phyloP scores from a whole-genome alignment of 164 flowering plant genomes.

The Pachysandra terminalis region DNA sequence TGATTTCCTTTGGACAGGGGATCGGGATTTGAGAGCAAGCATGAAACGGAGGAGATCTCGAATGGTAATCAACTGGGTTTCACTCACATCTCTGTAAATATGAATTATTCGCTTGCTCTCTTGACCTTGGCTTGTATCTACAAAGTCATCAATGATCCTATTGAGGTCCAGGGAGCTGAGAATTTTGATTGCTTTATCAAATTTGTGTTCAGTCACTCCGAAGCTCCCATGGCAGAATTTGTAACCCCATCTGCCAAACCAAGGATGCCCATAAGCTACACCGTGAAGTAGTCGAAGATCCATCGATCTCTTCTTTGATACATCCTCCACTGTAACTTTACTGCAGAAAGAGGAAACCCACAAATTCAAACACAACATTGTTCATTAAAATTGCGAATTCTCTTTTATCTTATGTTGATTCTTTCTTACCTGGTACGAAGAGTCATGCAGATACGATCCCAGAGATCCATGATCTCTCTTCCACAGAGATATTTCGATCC shows the following conservation, averaged over 20 bases:
- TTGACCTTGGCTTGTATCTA: conserved; percentile 5
- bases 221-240: conserved; percentile 67
- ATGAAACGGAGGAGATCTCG: conserved; percentile 61
- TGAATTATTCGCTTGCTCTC: conserved; percentile 39
- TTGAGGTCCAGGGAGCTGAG: conserved; percentile 57
- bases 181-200: conserved; percentile 49
- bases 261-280: conserved; percentile 71
- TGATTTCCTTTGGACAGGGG: conserved; percentile 17
- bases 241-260: conserved; percentile 96
- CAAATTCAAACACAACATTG: neutral
- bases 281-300: conserved; percentile 76
- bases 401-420: neutral
- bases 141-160: conserved; percentile 32
- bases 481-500: conserved; percentile 67
- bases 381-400: neutral
- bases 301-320: conserved; percentile 61
- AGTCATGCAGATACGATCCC: conserved; percentile 73
- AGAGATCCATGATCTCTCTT: conserved; percentile 77
- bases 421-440: conserved; percentile 54
- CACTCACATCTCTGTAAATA: conserved; percentile 49
- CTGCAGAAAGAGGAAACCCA: conserved; percentile 27
- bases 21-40: conserved; percentile 46
- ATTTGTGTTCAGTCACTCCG: conserved; percentile 51
- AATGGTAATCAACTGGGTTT: conserved; percentile 45
- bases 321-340: conserved; percentile 64